Conservation (phyloP, 2,329 filamentous ascomycete species). For the Trichoderma citrinoviride region DNA sequence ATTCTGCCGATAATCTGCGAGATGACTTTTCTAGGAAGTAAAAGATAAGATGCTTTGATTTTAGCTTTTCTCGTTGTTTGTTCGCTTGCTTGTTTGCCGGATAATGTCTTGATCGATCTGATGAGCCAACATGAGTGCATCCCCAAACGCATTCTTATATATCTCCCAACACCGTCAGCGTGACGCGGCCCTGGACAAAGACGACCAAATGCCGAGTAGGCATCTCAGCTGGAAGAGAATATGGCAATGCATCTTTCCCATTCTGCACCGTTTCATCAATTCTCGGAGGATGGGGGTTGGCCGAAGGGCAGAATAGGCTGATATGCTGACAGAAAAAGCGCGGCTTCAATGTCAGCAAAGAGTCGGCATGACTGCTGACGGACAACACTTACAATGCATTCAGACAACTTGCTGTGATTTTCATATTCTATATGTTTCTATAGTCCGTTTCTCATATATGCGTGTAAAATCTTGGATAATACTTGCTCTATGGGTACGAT, state of each 20-base stretch:
- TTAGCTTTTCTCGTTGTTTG: not conserved
- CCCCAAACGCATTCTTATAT: conserved; percentile 6
- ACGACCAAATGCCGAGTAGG: not conserved
- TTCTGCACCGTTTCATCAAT: not conserved
- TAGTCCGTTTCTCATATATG: too few relatives aligned
- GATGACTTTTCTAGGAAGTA: not conserved
- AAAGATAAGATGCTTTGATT: not conserved
- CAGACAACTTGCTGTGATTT: not conserved
- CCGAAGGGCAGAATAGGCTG: conserved; percentile 10
- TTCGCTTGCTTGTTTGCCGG: not conserved
- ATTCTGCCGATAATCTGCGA: not conserved
- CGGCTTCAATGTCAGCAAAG: conserved; percentile 10
- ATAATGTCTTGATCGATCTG: not conserved
- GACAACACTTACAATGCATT: conserved; percentile 11
- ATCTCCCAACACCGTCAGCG: conserved; percentile 5
- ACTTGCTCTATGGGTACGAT: too few relatives aligned
- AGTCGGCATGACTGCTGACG: conserved; percentile 17
- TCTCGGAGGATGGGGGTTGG: conserved; percentile 14
- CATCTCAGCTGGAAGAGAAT: not conserved
- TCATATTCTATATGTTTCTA: not conserved
- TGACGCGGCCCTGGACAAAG: conserved; percentile 15
- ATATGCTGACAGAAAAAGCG: conserved; percentile 17
- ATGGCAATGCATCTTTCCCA: not conserved
- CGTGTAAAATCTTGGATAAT: too few relatives aligned
- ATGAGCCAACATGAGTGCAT: not conserved